Percentiles rank a stretch among this genome's conserved stretches.
Conservation (phyloP, 345 rosid species). For the Aquilaria malaccensis region DNA sequence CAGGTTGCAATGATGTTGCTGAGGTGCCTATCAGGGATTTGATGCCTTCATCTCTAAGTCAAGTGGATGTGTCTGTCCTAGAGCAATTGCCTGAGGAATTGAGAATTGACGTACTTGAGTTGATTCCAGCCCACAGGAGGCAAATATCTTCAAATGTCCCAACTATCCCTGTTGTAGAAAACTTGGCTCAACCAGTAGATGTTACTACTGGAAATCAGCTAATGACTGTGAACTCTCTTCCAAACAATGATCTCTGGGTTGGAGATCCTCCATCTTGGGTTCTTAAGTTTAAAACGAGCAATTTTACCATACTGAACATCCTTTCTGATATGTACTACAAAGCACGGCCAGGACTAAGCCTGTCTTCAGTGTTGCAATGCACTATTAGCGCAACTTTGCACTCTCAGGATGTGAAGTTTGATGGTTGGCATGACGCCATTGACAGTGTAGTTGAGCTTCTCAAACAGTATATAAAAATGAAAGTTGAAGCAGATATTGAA, state of each 20-base stretch:
- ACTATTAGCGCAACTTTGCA: constrained; percentile 26
- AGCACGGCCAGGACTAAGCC: constrained; percentile 33
- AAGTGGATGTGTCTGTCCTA: constrained; percentile 65
- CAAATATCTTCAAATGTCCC: constrained; percentile 25
- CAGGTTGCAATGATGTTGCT: constrained; percentile 23
- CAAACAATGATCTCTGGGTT: constrained; percentile 40
- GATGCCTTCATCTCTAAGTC: constrained; percentile 80
- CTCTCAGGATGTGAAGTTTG: constrained; percentile 27
- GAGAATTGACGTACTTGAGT: constrained; percentile 57
- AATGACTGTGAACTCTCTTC: constrained; percentile 12
- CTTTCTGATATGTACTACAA: constrained; percentile 52
- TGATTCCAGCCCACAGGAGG: constrained; percentile 51
- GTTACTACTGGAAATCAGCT: constrained; percentile 27
- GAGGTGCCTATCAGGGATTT: constrained; percentile 27
- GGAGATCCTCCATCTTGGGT: constrained; percentile 86
- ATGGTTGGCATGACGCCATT: constrained; percentile 42
- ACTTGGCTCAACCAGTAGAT: constrained; percentile 22
- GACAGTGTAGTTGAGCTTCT: constrained; percentile 48
- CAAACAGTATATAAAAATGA: constrained; percentile 57
- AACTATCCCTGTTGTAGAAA: constrained; percentile 23
- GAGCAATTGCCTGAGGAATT: constrained; percentile 80
- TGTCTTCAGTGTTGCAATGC: constrained; percentile 53
- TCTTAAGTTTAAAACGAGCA: constrained; percentile 54
- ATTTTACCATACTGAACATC: constrained; percentile 31
- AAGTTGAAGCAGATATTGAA: constrained; percentile 68